Evolutionary conservation across 2,329 filamentous ascomycete genomes (phyloP).

Genomic region (Leptographium flavum): DNA sequence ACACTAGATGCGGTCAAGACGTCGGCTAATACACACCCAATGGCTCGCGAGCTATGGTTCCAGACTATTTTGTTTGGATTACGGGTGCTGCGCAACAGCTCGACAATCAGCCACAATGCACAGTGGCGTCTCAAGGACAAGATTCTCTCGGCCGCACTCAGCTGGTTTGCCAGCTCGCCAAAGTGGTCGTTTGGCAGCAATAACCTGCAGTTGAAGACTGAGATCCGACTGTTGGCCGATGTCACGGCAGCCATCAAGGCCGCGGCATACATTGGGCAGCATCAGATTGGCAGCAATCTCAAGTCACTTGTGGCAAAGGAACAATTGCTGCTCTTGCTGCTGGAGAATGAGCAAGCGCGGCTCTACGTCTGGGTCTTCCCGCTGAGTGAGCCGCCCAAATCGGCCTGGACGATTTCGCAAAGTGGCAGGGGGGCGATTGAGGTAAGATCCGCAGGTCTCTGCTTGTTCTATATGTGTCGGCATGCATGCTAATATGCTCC

Average conservation of each 20-base stretch:
- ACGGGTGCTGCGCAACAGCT: constrained; percentile 60
- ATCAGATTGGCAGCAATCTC: constrained; percentile 36
- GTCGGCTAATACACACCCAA: constrained; percentile 56
- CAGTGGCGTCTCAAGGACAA: constrained; percentile 81
- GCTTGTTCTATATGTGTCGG: too few species aligned
- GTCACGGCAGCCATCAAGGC: constrained; percentile 52
- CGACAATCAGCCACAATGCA: constrained; percentile 44
- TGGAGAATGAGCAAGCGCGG: constrained; percentile 73
- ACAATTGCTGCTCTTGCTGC: constrained; percentile 62
- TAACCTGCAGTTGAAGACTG: constrained; percentile 81
- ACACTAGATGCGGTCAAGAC: constrained; percentile 63
- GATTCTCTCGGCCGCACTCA: constrained; percentile 70
- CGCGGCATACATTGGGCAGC: constrained; percentile 44
- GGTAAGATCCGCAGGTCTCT: too few species aligned
- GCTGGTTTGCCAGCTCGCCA: constrained; percentile 75
- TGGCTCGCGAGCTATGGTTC: constrained; percentile 85
- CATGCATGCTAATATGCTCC: not conserved
- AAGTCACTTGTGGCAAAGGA: constrained; percentile 66
- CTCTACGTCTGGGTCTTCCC: constrained; percentile 85
- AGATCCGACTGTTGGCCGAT: constrained; percentile 68
- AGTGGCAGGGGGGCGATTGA: constrained; percentile 25
- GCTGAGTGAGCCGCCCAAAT: constrained; percentile 40
- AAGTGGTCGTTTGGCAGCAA: constrained; percentile 96
- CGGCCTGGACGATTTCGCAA: constrained; percentile 24
- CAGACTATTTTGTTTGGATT: constrained; percentile 75